Evolutionary conservation across 257 asterid genomes (phyloP), one percentile per base, ranked within the genome.

Genomic region (Petunia axillaris): DNA sequence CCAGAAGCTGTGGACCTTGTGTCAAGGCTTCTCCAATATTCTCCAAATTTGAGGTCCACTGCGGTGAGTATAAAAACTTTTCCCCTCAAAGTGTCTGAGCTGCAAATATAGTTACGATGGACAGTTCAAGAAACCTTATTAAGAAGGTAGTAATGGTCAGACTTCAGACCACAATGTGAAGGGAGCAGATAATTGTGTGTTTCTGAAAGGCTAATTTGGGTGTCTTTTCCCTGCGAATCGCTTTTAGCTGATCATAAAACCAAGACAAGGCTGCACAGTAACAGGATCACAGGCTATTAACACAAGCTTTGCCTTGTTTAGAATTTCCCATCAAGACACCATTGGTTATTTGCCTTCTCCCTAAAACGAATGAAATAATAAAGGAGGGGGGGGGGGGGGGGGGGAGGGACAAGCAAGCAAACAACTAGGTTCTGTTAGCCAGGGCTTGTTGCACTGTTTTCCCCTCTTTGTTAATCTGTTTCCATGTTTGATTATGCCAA

Each of bases 1-100:
- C 91, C 94, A 6, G 97, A 92, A 76, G 95, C 95, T 50, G 90
- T 90, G 39, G 97, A 92, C 86, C 93, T 92, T 66, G 91, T 89
- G 35, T 92, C 97, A 63, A 84, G 93, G 89, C 87, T 92, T 41
- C 88, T 92, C 60, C 97, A 92, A 64, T 92, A 92, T 76, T 92
- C 97, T 57, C 97, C 97, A 50, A 89, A 83, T 81, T 89, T 89
- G 44, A 91, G 97, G 57, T 86, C 89, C 86, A 87, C 90, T 40
- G 97, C 97, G n/a, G 95, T 92, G 85, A 90, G 95, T 78, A 41
- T 36, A 58, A 62, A 58, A 37, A 0, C 55, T 25, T 11, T 44
- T n/a, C 8, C 74, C 60, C 77, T 50, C 60, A 71, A 52, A 48
- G 25, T 54, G 53, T 79, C 57, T 63, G 60, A 35, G 60, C 60